Percentiles rank a stretch among this genome's conserved stretches.
Evolutionary conservation across 805 yeast genomes (phyloP).

Genomic region (Candida orba): DNA sequence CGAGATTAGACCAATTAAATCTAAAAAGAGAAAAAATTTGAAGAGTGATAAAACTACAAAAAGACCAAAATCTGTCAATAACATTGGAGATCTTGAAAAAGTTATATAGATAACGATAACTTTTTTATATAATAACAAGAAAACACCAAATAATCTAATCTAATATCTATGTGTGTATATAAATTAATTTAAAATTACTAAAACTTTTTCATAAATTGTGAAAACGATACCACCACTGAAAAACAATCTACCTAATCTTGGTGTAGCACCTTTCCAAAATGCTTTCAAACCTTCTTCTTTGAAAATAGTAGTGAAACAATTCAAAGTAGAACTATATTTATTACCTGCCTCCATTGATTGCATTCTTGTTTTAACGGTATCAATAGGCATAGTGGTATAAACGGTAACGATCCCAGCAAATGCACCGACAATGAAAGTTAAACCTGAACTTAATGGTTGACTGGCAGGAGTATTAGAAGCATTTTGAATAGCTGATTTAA

Average conservation of each 20-base stretch:
- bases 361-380: constrained; percentile 95
- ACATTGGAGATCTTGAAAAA: neutral
- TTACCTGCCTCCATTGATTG: constrained; percentile 78
- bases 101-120: neutral
- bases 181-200: constrained; percentile 29
- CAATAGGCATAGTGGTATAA: constrained; percentile 91
- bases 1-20: constrained; percentile 67
- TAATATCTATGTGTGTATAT: neutral
- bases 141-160: neutral
- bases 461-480: constrained; percentile 58
- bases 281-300: constrained; percentile 84
- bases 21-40: constrained; percentile 45
- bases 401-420: constrained; percentile 87
- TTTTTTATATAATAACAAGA: neutral
- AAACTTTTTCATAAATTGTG: constrained; percentile 89
- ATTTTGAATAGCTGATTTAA: constrained; percentile 72
- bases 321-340: constrained; percentile 63
- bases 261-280: constrained; percentile 98
- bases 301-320: constrained; percentile 77
- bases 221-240: constrained; percentile 96
- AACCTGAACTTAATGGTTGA: constrained; percentile 66
- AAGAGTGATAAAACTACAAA: constrained; percentile 30
- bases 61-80: constrained; percentile 26
- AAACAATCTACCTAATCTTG: constrained; percentile 85
- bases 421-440: constrained; percentile 87